Conservation (phyloP, 2,329 filamentous ascomycete species). For the Incumbomyces delicatus region DNA sequence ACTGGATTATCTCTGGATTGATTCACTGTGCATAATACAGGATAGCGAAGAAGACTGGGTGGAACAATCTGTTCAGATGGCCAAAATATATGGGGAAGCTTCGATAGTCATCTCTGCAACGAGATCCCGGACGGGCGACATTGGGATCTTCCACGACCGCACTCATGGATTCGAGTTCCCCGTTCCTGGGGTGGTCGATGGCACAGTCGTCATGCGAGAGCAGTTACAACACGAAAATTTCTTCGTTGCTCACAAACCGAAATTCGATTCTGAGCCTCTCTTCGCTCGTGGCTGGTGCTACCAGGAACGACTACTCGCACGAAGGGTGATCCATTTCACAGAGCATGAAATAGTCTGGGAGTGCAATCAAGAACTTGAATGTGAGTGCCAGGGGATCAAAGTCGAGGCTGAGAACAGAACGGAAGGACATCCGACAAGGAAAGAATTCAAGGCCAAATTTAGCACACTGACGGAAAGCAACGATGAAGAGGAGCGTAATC, state of each 20-base stretch:
- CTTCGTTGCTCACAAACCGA: background rate
- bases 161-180: background rate
- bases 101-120: slow-evolving; percentile 14
- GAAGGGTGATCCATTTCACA: too few species aligned
- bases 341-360: too few species aligned
- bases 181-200: background rate
- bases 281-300: background rate
- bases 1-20: slow-evolving; percentile 24
- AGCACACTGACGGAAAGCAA: too few species aligned
- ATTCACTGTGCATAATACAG: slow-evolving; percentile 10
- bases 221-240: background rate
- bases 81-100: slow-evolving; percentile 12
- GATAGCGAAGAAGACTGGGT: slow-evolving; percentile 15
- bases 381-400: too few species aligned
- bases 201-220: background rate
- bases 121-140: background rate
- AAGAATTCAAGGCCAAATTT: too few species aligned
- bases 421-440: too few species aligned
- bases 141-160: slow-evolving; percentile 4
- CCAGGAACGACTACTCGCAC: too few species aligned
- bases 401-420: too few species aligned
- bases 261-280: background rate
- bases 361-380: too few species aligned
- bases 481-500: too few species aligned
- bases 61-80: slow-evolving; percentile 14